These are phyloP conservation scores for Melaleuca alternifolia DNA, from an alignment of 345 rosid genomes.

Conservation along the genomic window DNA sequence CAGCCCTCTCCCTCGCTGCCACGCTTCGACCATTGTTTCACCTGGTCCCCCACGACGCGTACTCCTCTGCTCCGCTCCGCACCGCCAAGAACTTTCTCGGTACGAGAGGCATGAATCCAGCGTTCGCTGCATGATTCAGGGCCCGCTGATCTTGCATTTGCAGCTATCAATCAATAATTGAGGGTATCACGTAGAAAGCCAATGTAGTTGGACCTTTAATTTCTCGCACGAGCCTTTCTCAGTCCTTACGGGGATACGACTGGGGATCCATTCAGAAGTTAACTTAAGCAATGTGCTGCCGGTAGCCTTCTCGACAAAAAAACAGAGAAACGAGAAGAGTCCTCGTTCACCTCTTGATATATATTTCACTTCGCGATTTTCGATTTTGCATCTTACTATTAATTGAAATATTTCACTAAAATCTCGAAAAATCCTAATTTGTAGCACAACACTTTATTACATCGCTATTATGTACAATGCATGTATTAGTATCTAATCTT, in stretches of 20 bases:
- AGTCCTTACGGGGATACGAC: not conserved
- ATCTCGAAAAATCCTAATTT: too few species aligned
- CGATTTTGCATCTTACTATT: not conserved
- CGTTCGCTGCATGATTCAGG: too few species aligned
- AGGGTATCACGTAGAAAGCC: not conserved
- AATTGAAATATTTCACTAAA: too few species aligned
- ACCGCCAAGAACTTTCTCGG: too few species aligned
- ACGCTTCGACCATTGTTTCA: not conserved
- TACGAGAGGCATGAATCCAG: too few species aligned
- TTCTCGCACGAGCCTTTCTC: not conserved
- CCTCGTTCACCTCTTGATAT: not conserved
- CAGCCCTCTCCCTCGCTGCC: not conserved
- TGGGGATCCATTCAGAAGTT: not conserved
- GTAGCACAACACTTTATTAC: not conserved
- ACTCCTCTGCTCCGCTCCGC: not conserved
- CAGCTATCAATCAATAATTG: not conserved
- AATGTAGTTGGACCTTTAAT: not conserved
- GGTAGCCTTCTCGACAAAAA: not conserved
- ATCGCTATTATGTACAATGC: not conserved
- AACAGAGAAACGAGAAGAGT: not conserved
- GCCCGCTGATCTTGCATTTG: too few species aligned
- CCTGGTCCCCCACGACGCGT: too few species aligned
- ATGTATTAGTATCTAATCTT: not conserved
- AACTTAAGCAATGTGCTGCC: not conserved
- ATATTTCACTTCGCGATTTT: not conserved